Base-by-base conservation (phyloP, 2,329 filamentous ascomycete genomes). In the Colletotrichum falcatum region DNA sequence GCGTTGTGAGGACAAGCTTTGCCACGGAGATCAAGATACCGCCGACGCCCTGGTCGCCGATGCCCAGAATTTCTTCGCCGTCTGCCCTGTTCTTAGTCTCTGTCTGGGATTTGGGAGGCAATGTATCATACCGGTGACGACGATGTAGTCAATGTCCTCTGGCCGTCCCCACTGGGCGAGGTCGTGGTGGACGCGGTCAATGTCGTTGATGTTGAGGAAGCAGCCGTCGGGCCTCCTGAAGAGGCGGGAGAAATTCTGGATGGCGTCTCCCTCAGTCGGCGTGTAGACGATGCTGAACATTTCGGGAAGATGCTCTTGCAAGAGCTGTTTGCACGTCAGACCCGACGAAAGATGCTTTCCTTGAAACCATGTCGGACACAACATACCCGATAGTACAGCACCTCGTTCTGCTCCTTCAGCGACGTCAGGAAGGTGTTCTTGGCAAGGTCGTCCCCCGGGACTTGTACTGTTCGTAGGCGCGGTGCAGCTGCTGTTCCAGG, bases 211-310 rank as follows among this genome's bases (percentile, higher is more conserved):
- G 75, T 92, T 94, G 61, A 97, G 80, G 74, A 94, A 97, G 75
- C 93, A 94, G 0, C 94, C 94, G 74, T 95, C 92, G 0, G 94
- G 93, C 23, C 88, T 85, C 14, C 94, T 84, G 76, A 97, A 97
- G 0, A 96, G 79, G 0, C 90, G 83, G 0, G 93, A 96, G 77
- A 93, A 97, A 73, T 95, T 92, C 74, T 93, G 89, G 61, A 97
- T 97, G 0, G 94, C 94, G 49, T 97, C 93, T 11, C 93, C 94
- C 81, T 97, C 94, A 0, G 94, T 97, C 0, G 94, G 94, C 0
- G 94, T 97, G 77, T 97, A 97, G 35, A 97, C 93, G n/a, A 97
- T 84, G 49, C 91, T 90, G 77, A 97, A 95, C 92, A 97, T 96
- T 77, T 97, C 94, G 73, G 92, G 90, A 26, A 97, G 81, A 75